Base-by-base conservation (phyloP, 495 filamentous ascomycete genomes). In the Podospora appendiculata region DNA sequence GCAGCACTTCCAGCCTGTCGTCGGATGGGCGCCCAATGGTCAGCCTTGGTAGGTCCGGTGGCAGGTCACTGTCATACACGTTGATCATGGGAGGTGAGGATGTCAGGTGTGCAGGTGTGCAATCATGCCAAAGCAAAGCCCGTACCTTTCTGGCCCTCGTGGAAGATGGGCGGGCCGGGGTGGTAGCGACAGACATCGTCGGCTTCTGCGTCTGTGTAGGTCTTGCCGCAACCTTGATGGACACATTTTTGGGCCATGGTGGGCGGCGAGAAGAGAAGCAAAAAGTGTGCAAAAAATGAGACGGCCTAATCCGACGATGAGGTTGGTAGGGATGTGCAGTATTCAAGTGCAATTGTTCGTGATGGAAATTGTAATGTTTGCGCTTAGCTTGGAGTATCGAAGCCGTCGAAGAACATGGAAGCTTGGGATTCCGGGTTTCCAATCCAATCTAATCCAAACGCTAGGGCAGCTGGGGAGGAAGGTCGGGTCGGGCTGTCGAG, bases 91-190 rank as follows among this genome's bases (percentile, higher is more conserved):
- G 25, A 25, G 25, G 25, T 25, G 25, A 25, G n/a, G n/a, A n/a
- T n/a, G n/a, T n/a, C n/a, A n/a, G n/a, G n/a, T n/a, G n/a, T n/a
- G n/a, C n/a, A n/a, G 25, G 25, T 25, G 25, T 25, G 25, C 25
- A 25, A 25, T 25, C 25, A 25, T 25, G 25, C 25, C 25, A 25
- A 25, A 25, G 25, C 25, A 25, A 5, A 2, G 25, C 25, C 55
- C 76, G 63, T 75, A 96, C 93, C 93, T 84, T 98, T 98, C 71
- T 97, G 92, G 41, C 93, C 93, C 75, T 99, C 93, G 67, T 99
- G 93, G 69, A 99, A 99, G 62, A 94, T 77, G 51, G 91, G 90
- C 43, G 90, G 91, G 40, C 91, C 91, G 45, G 92, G 89, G 73
- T 97, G 93, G 71, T 95, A 96, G 55, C 82, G 73, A 66, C 93